Percentiles rank a stretch among this genome's conserved stretches.
phyloP scores from a whole-genome alignment of 257 asterid species.

The Gentiana macrophylla region DNA sequence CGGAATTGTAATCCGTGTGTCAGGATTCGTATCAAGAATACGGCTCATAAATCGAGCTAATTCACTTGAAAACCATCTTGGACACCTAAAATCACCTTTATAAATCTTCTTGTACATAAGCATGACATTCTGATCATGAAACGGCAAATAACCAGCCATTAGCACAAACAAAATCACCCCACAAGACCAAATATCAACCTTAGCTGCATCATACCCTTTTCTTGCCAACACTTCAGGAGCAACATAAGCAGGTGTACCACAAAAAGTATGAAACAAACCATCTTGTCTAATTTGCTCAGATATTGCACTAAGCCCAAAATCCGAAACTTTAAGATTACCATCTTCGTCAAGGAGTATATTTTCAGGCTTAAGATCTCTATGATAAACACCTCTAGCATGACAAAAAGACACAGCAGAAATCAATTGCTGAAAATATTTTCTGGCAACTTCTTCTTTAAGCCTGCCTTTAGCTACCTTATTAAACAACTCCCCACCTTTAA shows the following conservation, averaged over 20 bases:
- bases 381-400: slow-evolving; percentile 91
- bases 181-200: slow-evolving; percentile 92
- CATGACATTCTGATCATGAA: slow-evolving; percentile 87
- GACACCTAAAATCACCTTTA: slow-evolving; percentile 86
- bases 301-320: slow-evolving; percentile 80
- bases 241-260: slow-evolving; percentile 95
- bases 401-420: slow-evolving; percentile 80
- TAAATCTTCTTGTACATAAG: slow-evolving; percentile 92
- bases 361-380: slow-evolving; percentile 85
- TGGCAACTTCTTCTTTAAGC: slow-evolving; percentile 69
- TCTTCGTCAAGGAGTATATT: slow-evolving; percentile 72
- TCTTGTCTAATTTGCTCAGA: slow-evolving; percentile 91
- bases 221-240: slow-evolving; percentile 89
- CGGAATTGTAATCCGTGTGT: slow-evolving; percentile 31
- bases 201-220: slow-evolving; percentile 86
- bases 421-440: slow-evolving; percentile 75
- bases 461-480: slow-evolving; percentile 86
- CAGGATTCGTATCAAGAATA: slow-evolving; percentile 32
- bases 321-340: slow-evolving; percentile 86
- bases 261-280: slow-evolving; percentile 79
- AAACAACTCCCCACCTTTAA: slow-evolving; percentile 86
- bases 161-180: too few species aligned
- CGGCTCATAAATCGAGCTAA: slow-evolving; percentile 31
- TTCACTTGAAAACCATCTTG: slow-evolving; percentile 79
- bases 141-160: slow-evolving; percentile 88